Evolutionary conservation across 73 alveolate species (phyloP).

Genomic region (Paramecium sonneborni): DNA sequence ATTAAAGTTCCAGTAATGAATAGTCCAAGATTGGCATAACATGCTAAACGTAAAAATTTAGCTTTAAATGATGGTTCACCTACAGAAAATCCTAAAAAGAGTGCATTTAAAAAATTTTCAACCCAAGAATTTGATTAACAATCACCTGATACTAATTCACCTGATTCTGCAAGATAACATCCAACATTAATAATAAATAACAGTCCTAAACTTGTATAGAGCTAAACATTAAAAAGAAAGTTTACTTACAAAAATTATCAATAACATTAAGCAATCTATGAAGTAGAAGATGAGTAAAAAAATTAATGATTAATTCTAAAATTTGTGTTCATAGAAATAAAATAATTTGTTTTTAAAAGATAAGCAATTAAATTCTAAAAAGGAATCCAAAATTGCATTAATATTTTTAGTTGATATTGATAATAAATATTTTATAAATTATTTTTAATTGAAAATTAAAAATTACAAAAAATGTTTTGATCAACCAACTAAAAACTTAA

Average conservation of each 20-base stretch:
- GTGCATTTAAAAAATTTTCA: neutral
- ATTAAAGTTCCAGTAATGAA: neutral
- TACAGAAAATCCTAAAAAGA: neutral
- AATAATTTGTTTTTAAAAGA: too few relatives aligned
- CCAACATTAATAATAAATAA: neutral
- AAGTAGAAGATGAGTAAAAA: neutral
- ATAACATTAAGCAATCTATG: neutral
- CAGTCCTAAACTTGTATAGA: neutral
- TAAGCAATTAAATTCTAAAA: too few relatives aligned
- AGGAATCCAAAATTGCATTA: too few relatives aligned
- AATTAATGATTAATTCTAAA: neutral
- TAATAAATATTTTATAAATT: too few relatives aligned
- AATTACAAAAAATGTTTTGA: neutral
- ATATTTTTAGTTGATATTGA: too few relatives aligned
- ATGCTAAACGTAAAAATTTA: neutral
- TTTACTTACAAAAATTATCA: neutral
- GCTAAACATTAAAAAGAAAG: neutral
- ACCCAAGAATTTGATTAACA: neutral
- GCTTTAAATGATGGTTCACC: constrained; percentile 12
- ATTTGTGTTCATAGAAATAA: constrained; percentile 14
- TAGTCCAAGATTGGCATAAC: constrained; percentile 4
- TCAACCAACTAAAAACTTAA: neutral
- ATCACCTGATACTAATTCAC: neutral
- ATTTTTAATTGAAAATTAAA: neutral
- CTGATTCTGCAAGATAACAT: constrained; percentile 25